These are phyloP conservation scores for Paraleonurus japonicus DNA, from an alignment of 257 asterid species.

Conservation along the genomic window DNA sequence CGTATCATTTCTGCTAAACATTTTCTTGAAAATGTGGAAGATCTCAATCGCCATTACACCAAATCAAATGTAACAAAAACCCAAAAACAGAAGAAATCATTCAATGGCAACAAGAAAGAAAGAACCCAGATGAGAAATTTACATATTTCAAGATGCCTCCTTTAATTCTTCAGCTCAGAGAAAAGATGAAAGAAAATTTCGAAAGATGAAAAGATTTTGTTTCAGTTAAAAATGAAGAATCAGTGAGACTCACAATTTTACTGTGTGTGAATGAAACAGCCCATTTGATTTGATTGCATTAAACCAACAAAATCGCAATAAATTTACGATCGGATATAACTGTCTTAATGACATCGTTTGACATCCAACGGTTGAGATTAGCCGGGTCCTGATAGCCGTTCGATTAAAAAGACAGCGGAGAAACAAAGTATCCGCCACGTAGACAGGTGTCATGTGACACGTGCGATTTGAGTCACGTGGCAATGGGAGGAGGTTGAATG, in stretches of 20 bases:
- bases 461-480: not conserved
- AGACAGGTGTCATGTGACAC: conserved; percentile 3
- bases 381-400: conserved; percentile 23
- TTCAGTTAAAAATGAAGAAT: not conserved
- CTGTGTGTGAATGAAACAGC: too few species aligned
- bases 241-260: too few species aligned
- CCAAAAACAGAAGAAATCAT: not conserved
- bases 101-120: not conserved
- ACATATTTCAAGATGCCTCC: not conserved
- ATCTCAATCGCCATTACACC: too few species aligned
- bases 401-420: not conserved
- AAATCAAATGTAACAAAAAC: too few species aligned
- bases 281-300: conserved; percentile 27
- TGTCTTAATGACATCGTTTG: conserved; percentile 22
- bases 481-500: not conserved
- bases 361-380: conserved; percentile 27
- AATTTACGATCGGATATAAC: conserved; percentile 19
- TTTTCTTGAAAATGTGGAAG: conserved; percentile 19
- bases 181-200: not conserved
- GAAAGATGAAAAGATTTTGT: not conserved
- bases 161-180: not conserved
- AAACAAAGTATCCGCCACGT: conserved; percentile 38
- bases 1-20: not conserved
- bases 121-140: not conserved
- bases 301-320: not conserved